These are phyloP conservation scores for Rhizopus sp. DNA, from an alignment of 371 early-diverging fungal genomes.

Conservation along the genomic window DNA sequence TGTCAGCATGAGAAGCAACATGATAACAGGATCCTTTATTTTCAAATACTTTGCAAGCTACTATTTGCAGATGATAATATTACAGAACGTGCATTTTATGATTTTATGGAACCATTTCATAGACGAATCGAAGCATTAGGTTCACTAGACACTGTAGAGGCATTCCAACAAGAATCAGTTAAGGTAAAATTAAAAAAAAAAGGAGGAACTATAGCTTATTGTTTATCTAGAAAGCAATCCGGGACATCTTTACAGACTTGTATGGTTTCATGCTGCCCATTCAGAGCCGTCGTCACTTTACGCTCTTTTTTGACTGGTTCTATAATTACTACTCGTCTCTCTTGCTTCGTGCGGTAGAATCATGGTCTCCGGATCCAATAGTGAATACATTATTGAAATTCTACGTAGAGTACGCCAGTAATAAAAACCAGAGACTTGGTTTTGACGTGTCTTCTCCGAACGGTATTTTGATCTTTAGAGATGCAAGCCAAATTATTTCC, in stretches of 20 bases:
- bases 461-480: constrained; percentile 89
- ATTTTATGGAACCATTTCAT: constrained; percentile 75
- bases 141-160: constrained; percentile 31
- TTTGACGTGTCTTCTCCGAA: constrained; percentile 87
- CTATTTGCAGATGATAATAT: constrained; percentile 73
- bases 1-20: constrained; percentile 47
- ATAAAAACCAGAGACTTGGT: constrained; percentile 77
- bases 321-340: constrained; percentile 66
- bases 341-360: constrained; percentile 67
- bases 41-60: constrained; percentile 72
- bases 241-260: constrained; percentile 81
- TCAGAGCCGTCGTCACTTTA: constrained; percentile 61
- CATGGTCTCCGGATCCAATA: constrained; percentile 68
- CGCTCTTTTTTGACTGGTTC: constrained; percentile 87
- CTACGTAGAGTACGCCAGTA: constrained; percentile 77
- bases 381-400: constrained; percentile 76
- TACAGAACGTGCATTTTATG: constrained; percentile 61
- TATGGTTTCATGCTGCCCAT: constrained; percentile 79
- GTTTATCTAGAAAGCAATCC: constrained; percentile 35
- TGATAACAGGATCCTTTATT: constrained; percentile 68
- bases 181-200: constrained; percentile 24
- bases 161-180: constrained; percentile 44
- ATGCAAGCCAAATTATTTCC: constrained; percentile 69
- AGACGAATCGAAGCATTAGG: constrained; percentile 49
- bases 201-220: no score